Evolutionary conservation across 2,329 filamentous ascomycete genomes (phyloP), one percentile per base, ranked within the genome.

Genomic region (Cladophialophora immunda): DNA sequence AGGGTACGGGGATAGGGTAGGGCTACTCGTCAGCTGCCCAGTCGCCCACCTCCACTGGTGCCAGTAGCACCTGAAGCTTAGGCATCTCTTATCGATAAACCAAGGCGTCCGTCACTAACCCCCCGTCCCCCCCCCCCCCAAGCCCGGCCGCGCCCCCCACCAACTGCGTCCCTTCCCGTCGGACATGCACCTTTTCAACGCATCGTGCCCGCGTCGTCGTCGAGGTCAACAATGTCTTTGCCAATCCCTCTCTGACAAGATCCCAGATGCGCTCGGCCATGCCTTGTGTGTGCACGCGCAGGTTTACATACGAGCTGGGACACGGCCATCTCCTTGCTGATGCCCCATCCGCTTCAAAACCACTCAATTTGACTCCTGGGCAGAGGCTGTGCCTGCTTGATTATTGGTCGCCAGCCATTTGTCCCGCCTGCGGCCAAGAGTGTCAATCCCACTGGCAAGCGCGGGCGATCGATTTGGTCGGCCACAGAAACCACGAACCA

Each of bases 351-450:
- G 45, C 45, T 22, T 50, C 45, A 15, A 25, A 25, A 25, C 45
- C 22, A 5, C 45, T 25, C 45, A 50, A 50, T 25, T 50, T 50
- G 45, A 50, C 45, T 50, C 53, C 58, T 61, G 41, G 58, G 47
- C 58, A 61, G 58, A 61, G 58, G 58, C 58, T 36, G 47, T 61
- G 58, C 58, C 29, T 41, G 2, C 27, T 61, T 30, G 30, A 19
- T 41, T 19, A 61, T 61, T 61, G 58, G 58, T 53, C 58, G 17
- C 57, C 52, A 19, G 30, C 45, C 25, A 50, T 61, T 30, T 30
- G 58, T 59, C 58, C 58, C 58, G 58, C 58, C 58, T 61, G 47
- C 58, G 47, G 58, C 58, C 58, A 61, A 61, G 58, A 55, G 52
- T 47, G 45, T 41, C 29, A 32, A 27, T 36, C 58, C 45, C 47